Base-by-base conservation (phyloP, 208 protist species). In the Angomonas deanei region DNA sequence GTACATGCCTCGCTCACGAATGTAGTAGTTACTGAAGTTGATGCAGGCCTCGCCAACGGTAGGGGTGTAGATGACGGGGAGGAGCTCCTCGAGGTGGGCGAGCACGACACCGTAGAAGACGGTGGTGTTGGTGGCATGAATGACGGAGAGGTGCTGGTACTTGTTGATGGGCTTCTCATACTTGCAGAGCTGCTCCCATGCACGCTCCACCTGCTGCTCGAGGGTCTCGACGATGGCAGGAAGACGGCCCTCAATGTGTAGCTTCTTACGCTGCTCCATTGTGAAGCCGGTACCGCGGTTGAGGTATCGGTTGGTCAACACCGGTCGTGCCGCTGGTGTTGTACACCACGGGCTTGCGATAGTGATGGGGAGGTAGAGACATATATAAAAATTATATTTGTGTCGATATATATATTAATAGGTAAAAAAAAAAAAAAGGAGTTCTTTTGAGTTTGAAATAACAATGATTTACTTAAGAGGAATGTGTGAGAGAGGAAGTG, bases 1-100 rank as follows among this genome's bases (percentile, higher is more conserved):
- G 79, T 97, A 98, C 75, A 98, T 77, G 24, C 96, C 96, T 54
- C 79, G 78, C 49, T 93, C 76, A 13, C 74, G 78, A 62, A 84
- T 57, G 62, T 81, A 97, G 54, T 88, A 73, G 62, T 86, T 72
- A 57, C 82, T 82, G 77, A 93, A 97, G 64, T 93, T 77, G 64
- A 88, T 76, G 78, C 96, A 98, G 5, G 91, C 96, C 74, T 97
- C 93, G 31, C 93, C 95, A 24, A 97, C 87, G 38, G 91, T 93
- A 32, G 91, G 91, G 26, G 91, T 96, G 79, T 95, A 95, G 68
- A 95, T 90, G 64, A 92, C 78, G 49, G 89, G 89, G 15, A 92
- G 82, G 33, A 80, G 50, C 36, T 80, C 80, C 76, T 88, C 72
- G 17, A 95, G 38, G 76, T 93, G 76, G 23, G 70, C 67, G 27